Evolutionary conservation across 352 stramenopile genomes (phyloP).

Genomic region (Blastocystis sp.): DNA sequence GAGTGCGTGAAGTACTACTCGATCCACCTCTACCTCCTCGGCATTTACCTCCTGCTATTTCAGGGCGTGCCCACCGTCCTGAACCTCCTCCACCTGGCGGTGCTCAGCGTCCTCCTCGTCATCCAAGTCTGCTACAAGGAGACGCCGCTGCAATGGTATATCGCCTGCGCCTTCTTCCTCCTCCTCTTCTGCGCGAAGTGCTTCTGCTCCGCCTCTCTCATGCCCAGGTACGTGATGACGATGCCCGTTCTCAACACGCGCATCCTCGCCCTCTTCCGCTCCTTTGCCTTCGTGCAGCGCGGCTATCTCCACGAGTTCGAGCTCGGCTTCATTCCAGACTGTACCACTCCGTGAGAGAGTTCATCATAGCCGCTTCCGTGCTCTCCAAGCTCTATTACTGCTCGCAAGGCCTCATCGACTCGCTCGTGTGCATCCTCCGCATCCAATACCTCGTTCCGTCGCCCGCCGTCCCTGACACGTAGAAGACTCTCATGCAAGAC

Average conservation of each 20-base stretch:
- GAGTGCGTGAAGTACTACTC: constrained; percentile 34
- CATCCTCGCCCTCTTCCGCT: neutral
- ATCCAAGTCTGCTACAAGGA: constrained; percentile 50
- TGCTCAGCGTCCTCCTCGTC: constrained; percentile 45
- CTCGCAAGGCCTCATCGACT: constrained; percentile 36
- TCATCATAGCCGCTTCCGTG: neutral
- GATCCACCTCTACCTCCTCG: constrained; percentile 31
- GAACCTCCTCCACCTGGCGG: constrained; percentile 21
- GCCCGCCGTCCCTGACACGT: neutral
- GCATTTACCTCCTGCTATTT: constrained; percentile 14
- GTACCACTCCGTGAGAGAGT: neutral
- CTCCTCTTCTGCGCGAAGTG: constrained; percentile 51
- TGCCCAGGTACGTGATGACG: neutral
- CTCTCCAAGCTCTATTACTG: constrained; percentile 12
- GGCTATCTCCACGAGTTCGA: constrained; percentile 2
- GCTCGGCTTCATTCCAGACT: constrained; percentile 58
- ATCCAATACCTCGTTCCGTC: neutral
- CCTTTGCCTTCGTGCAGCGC: neutral
- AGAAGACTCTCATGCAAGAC: neutral
- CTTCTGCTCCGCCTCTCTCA: neutral
- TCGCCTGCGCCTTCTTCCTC: constrained; percentile 8
- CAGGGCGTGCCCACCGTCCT: constrained; percentile 17
- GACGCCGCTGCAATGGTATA: constrained; percentile 15
- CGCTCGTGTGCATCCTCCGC: constrained; percentile 38
- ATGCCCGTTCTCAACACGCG: constrained; percentile 6